These are phyloP conservation scores for Albifimbria verrucaria DNA, from an alignment of 2,329 filamentous ascomycete genomes.

Conservation along the genomic window DNA sequence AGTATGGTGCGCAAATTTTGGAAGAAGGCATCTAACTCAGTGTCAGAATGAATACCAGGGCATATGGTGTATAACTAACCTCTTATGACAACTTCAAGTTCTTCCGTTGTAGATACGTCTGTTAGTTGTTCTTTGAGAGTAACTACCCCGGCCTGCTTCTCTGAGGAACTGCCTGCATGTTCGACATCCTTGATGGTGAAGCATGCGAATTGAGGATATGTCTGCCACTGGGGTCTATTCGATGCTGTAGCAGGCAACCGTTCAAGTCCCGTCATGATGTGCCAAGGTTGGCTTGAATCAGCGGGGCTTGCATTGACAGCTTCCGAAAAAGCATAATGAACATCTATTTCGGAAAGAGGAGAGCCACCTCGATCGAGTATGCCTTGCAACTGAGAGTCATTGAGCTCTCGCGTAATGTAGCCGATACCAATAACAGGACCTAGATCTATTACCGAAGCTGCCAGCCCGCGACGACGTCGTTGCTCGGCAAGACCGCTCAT, in stretches of 20 bases:
- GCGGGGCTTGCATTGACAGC: no score
- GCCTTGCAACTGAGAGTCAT: no score
- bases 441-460: slow-evolving; percentile 37
- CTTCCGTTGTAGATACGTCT: neutral
- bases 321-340: no score
- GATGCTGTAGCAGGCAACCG: no score
- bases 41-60: neutral
- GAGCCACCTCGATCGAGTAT: no score
- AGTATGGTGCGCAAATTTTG: neutral
- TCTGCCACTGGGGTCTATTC: neutral
- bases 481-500: slow-evolving; percentile 27
- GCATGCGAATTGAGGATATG: neutral
- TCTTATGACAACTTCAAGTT: neutral
- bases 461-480: slow-evolving; percentile 26
- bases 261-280: no score
- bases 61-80: neutral
- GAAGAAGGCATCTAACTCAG: neutral
- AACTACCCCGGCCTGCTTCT: neutral
- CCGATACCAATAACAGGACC: slow-evolving; percentile 5
- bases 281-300: no score
- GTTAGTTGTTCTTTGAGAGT: neutral
- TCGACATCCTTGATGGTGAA: neutral
- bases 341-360: no score
- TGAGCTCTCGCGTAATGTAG: no score
- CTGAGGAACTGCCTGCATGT: neutral